Evolutionary conservation across 495 filamentous ascomycete species (phyloP).

Genomic region (Tirmania nivea): DNA sequence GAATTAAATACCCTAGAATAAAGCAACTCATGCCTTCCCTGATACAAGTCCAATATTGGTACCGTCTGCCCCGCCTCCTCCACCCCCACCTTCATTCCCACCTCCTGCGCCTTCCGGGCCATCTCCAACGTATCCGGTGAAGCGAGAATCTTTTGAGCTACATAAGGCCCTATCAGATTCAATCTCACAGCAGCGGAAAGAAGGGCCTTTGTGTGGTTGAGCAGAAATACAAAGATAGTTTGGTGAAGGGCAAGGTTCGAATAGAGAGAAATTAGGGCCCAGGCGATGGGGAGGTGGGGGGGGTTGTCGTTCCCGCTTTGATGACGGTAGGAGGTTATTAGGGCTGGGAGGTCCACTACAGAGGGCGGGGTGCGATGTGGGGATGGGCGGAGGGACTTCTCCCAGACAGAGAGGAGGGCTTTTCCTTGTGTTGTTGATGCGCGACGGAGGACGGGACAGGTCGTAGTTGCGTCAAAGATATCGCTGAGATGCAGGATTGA

Average conservation of each 20-base stretch:
- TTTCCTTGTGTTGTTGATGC: constrained; percentile 68
- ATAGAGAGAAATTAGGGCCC: constrained; percentile 29
- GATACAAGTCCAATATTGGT: constrained; percentile 78
- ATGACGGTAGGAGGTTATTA: background rate
- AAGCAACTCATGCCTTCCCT: constrained; percentile 80
- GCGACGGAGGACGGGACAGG: constrained; percentile 69
- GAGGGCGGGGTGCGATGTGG: background rate
- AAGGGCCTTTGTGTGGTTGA: constrained; percentile 73
- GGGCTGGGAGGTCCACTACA: background rate
- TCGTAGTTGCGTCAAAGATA: constrained; percentile 59
- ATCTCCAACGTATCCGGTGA: constrained; percentile 36
- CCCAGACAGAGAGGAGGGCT: constrained; percentile 75
- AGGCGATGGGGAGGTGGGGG: constrained; percentile 24
- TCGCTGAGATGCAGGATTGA: constrained; percentile 42
- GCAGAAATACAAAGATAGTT: constrained; percentile 62
- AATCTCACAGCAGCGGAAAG: constrained; percentile 76
- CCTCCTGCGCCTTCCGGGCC: constrained; percentile 38
- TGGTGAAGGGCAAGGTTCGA: constrained; percentile 32
- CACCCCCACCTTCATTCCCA: constrained; percentile 33
- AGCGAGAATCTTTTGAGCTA: constrained; percentile 66
- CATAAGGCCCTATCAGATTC: constrained; percentile 77
- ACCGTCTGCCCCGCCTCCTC: constrained; percentile 74
- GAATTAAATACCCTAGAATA: constrained; percentile 91
- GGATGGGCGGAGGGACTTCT: constrained; percentile 31
- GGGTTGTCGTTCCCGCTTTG: background rate